phyloP scores from a whole-genome alignment of 108 stramenopile species.

The Schizochytrium sp. region DNA sequence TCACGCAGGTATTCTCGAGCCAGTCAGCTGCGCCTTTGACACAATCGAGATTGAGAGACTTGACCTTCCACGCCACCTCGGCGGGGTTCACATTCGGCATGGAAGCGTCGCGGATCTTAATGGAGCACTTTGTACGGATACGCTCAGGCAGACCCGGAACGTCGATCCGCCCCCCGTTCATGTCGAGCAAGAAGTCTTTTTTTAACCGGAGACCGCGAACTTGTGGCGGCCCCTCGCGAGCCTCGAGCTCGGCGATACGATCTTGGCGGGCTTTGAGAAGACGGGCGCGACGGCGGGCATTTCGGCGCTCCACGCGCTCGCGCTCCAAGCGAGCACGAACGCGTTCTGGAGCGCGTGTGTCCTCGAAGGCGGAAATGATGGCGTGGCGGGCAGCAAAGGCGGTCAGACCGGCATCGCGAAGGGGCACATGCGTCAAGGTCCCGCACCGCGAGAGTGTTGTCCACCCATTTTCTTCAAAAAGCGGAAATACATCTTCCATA shows the following conservation, averaged over 20 bases:
- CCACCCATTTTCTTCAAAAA: background rate
- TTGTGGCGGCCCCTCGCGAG: background rate
- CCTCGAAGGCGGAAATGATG: background rate
- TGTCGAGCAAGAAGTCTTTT: background rate
- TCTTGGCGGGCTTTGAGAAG: background rate
- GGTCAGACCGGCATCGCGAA: background rate
- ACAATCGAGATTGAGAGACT: background rate
- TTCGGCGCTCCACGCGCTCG: background rate
- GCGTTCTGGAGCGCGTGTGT: background rate
- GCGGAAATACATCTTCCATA: background rate
- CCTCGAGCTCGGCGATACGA: background rate
- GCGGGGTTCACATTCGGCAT: background rate
- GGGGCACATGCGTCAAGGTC: background rate
- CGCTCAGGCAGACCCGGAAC: no score
- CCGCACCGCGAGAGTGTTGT: background rate
- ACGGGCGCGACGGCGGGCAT: background rate
- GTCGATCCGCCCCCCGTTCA: no score
- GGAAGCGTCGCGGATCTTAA: no score
- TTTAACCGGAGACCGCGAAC: background rate
- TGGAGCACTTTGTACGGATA: no score
- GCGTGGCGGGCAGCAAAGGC: background rate
- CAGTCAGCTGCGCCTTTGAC: background rate
- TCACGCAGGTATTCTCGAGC: background rate
- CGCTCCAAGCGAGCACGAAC: background rate
- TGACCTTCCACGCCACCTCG: background rate